Conservation (phyloP, 2,329 filamentous ascomycete species). For the Arthrocladium fulminans region DNA sequence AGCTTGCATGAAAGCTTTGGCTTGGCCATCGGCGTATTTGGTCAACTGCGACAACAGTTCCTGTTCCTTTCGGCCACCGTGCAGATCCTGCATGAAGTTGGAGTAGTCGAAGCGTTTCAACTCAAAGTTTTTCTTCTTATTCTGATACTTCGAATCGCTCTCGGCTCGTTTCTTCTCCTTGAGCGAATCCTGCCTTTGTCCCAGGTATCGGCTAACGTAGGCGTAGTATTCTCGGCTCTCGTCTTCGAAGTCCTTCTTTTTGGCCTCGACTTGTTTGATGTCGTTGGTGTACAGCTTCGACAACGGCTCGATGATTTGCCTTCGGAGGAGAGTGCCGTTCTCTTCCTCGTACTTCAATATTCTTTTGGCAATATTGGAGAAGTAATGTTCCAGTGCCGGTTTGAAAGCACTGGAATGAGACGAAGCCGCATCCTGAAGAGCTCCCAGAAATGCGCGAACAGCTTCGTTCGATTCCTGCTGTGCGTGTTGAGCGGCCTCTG, state of each 20-base stretch:
- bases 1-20: conserved; percentile 68
- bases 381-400: conserved; percentile 93
- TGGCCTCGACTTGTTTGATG: conserved; percentile 93
- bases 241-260: conserved; percentile 96
- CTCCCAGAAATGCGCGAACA: conserved; percentile 71
- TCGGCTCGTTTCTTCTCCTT: conserved; percentile 96
- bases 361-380: conserved; percentile 89
- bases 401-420: conserved; percentile 96
- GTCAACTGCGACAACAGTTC: conserved; percentile 92
- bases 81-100: conserved; percentile 98
- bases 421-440: conserved; percentile 74
- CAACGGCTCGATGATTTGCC: conserved; percentile 88
- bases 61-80: conserved; percentile 95
- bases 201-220: conserved; percentile 91
- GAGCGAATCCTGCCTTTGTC: conserved; percentile 85
- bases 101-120: conserved; percentile 98
- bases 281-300: conserved; percentile 86
- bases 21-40: conserved; percentile 84
- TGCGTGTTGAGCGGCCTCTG: conserved; percentile 75
- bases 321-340: conserved; percentile 77
- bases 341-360: conserved; percentile 79
- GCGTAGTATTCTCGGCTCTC: conserved; percentile 98
- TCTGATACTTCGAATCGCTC: conserved; percentile 93
- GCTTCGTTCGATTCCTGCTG: conserved; percentile 81
- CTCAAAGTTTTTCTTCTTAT: conserved; percentile 88